Conservation (phyloP, 2,329 filamentous ascomycete genomes). For the Paracoccidioides brasiliensis region DNA sequence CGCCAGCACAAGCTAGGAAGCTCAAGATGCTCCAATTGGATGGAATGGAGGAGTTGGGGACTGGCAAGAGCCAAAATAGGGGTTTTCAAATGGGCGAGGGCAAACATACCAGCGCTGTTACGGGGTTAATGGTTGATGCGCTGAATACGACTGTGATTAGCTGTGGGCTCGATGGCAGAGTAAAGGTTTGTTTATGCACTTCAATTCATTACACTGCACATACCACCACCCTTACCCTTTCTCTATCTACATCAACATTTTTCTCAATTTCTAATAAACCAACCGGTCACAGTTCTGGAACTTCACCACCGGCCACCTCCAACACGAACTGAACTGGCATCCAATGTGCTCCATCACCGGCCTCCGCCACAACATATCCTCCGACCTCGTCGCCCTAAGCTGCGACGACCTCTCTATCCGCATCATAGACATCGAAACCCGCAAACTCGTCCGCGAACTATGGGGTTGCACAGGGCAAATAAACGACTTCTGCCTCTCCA, state of each 20-base stretch:
- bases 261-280: neutral
- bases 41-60: conserved; percentile 32
- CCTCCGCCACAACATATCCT: conserved; percentile 68
- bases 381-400: conserved; percentile 73
- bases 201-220: too few relatives aligned
- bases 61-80: conserved; percentile 41
- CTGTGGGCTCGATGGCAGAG: conserved; percentile 75
- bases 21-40: conserved; percentile 48
- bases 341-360: conserved; percentile 62
- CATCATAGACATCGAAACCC: conserved; percentile 80
- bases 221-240: neutral
- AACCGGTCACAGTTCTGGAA: conserved; percentile 63
- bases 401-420: conserved; percentile 83
- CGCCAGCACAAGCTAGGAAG: conserved; percentile 64
- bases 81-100: conserved; percentile 41
- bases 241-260: neutral
- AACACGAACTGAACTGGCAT: conserved; percentile 74
- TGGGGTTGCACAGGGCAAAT: conserved; percentile 65
- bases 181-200: conserved; percentile 45
- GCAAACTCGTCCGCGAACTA: conserved; percentile 81
- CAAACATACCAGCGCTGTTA: conserved; percentile 69
- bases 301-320: conserved; percentile 66
- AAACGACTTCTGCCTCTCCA: conserved; percentile 79
- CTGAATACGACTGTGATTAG: conserved; percentile 78
- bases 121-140: conserved; percentile 77